Base-by-base conservation (phyloP, 441 rosid species). In the Macaranga tanarius region DNA sequence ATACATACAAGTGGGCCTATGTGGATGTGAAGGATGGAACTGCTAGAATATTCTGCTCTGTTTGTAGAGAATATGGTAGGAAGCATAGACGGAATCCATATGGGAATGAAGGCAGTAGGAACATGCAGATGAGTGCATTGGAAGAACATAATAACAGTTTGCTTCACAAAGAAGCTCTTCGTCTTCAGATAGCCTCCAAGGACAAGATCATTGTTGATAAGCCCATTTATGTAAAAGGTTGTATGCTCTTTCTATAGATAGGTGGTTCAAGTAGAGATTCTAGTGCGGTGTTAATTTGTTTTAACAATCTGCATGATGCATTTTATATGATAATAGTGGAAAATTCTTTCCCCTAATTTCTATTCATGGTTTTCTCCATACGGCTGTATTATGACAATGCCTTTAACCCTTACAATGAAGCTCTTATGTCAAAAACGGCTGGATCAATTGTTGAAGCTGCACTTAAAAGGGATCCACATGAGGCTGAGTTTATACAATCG, bases 81-180 rank as follows among this genome's bases (percentile, higher is more conserved):
- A 96, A 96, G 80, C 99, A 96, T 77, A 84, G 98, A 74, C 86
- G 99, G 76, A 96, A 96, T 76, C 99, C 99, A 44, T 96, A 93
- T 68, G 99, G 99, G 61, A 96, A 96, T 74, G 99, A 96, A 85
- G 99, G 99, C 61, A 96, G 99, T 81, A 86, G 95, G 80, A 96
- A 96, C 74, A 96, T 93, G 99, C 98, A 96, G 88, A 96, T 96
- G 98, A 96, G 99, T 86, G 99, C 99, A 45, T 73, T 96, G 68
- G 98, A 96, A 82, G 99, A 96, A 77, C 99, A 96, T 74, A 96
- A 96, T 74, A 96, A 96, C 75, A 96, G 99, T 85, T 86, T 96
- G 88, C 94, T 96, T 76, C 99, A 96, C 84, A 96, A 93, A 81
- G 99, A 96, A 81, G 99, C 99, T 73, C 86, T 96, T 60, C 97